phyloP scores from a whole-genome alignment of 2,329 filamentous ascomycete genomes.

The Cladosporium cucumerinum region DNA sequence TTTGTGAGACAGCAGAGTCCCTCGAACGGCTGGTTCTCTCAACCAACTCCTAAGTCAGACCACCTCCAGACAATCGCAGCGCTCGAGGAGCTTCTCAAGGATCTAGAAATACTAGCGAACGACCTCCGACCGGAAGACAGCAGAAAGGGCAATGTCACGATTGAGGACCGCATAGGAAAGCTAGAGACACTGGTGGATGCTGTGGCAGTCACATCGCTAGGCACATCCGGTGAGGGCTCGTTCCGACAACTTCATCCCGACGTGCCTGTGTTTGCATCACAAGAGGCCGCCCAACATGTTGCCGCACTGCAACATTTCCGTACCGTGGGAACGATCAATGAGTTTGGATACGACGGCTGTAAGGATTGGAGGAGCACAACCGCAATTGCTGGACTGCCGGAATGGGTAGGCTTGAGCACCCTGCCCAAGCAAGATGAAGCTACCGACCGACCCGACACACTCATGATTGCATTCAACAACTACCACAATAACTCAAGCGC shows the following conservation, averaged over 20 bases:
- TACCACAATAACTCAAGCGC: conserved; percentile 19
- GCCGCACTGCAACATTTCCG: conserved; percentile 58
- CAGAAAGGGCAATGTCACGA: conserved; percentile 16
- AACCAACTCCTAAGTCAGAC: background rate
- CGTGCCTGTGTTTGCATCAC: conserved; percentile 59
- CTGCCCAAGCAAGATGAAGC: conserved; percentile 48
- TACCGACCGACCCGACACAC: conserved; percentile 57
- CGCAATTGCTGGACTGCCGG: conserved; percentile 46
- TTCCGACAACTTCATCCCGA: conserved; percentile 52
- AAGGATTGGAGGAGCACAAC: conserved; percentile 47
- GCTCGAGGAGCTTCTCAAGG: conserved; percentile 52
- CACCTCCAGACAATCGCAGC: conserved; percentile 48
- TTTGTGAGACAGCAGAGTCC: conserved; percentile 38
- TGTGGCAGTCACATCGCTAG: conserved; percentile 61
- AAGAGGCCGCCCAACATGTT: conserved; percentile 56
- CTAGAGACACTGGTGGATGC: conserved; percentile 50
- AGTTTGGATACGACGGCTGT: conserved; percentile 38
- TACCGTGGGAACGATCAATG: conserved; percentile 49
- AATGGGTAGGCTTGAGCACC: conserved; percentile 59
- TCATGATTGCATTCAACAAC: conserved; percentile 55
- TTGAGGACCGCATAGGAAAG: conserved; percentile 4
- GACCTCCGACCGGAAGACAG: conserved; percentile 24
- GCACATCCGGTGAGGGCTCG: conserved; percentile 61
- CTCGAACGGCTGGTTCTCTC: conserved; percentile 1
- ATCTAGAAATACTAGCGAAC: conserved; percentile 47